A percentile compares a stretch with the other conserved stretches of the same genome.
Conservation (phyloP, 116 monocot species). For the Posidonia oceanica region DNA sequence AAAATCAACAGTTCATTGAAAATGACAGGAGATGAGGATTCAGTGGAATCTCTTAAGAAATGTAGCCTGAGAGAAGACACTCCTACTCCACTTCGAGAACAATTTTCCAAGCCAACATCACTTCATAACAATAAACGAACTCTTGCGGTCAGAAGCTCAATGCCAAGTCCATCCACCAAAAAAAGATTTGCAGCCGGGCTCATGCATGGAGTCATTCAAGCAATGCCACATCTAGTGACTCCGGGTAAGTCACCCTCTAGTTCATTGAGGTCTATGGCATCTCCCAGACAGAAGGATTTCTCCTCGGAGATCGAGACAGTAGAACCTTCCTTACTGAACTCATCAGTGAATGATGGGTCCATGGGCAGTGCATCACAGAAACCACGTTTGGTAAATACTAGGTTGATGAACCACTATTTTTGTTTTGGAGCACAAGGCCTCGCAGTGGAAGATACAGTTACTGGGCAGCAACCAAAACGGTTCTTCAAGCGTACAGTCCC, state of each 20-base stretch:
- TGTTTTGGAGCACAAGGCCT: slow-evolving; percentile 69
- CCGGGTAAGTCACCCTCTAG: slow-evolving; percentile 12
- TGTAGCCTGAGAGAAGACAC: slow-evolving; percentile 35
- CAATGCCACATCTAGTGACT: slow-evolving; percentile 53
- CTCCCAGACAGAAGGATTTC: slow-evolving; percentile 27
- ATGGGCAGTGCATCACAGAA: slow-evolving; percentile 18
- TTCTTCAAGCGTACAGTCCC: slow-evolving; percentile 28
- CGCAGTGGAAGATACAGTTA: slow-evolving; percentile 18
- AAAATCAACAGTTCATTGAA: slow-evolving; percentile 15
- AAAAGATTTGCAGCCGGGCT: slow-evolving; percentile 52
- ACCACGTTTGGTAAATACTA: slow-evolving; percentile 23
- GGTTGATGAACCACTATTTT: slow-evolving; percentile 60
- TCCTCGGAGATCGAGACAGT: slow-evolving; percentile 20
- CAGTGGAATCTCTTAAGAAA: slow-evolving; percentile 39
- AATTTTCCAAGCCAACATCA: slow-evolving; percentile 37
- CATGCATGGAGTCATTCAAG: slow-evolving; percentile 71
- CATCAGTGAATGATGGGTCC: background rate
- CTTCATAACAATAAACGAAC: slow-evolving; percentile 54
- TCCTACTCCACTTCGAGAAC: slow-evolving; percentile 54
- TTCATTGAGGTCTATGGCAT: slow-evolving; percentile 14
- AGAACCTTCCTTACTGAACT: slow-evolving; percentile 31
- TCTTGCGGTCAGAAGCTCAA: slow-evolving; percentile 33
- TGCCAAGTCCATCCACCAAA: slow-evolving; percentile 52
- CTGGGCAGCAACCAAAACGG: slow-evolving; percentile 13
- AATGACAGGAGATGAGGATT: slow-evolving; percentile 30